Evolutionary conservation across 2,329 filamentous ascomycete species (phyloP).

Genomic region (Periconia digitata): DNA sequence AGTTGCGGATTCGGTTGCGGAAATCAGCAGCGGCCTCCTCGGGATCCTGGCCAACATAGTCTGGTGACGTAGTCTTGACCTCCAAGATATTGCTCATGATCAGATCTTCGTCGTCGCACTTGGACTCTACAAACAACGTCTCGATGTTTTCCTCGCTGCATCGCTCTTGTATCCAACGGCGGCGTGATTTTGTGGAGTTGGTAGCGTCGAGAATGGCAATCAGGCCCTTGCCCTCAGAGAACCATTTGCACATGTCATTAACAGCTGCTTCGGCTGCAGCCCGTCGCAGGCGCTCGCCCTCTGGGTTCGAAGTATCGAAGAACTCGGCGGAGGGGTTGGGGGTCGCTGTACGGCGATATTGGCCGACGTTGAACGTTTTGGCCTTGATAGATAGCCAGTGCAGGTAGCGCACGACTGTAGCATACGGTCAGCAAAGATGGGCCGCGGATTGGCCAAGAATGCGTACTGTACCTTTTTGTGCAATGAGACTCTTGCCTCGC

Average conservation of each 20-base stretch:
- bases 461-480: conserved; percentile 78
- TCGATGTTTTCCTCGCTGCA: conserved; percentile 78
- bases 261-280: conserved; percentile 91
- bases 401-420: conserved; percentile 69
- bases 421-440: conserved; percentile 12
- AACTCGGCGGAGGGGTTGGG: conserved; percentile 92
- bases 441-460: not conserved
- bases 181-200: conserved; percentile 87
- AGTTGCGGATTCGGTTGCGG: conserved; percentile 90
- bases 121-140: conserved; percentile 93
- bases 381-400: conserved; percentile 95
- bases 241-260: conserved; percentile 93
- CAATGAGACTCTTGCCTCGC: conserved; percentile 94
- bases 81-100: conserved; percentile 99
- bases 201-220: conserved; percentile 96
- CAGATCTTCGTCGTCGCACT: conserved; percentile 91
- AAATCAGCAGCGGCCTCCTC: conserved; percentile 91
- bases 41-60: conserved; percentile 92
- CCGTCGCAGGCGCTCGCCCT: conserved; percentile 85
- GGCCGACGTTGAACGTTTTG: conserved; percentile 96
- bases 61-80: conserved; percentile 94
- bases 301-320: conserved; percentile 86
- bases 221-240: conserved; percentile 71
- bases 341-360: conserved; percentile 85
- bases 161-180: conserved; percentile 85